Conservation (phyloP, 257 asterid genomes). For the Buddleja alternifolia region DNA sequence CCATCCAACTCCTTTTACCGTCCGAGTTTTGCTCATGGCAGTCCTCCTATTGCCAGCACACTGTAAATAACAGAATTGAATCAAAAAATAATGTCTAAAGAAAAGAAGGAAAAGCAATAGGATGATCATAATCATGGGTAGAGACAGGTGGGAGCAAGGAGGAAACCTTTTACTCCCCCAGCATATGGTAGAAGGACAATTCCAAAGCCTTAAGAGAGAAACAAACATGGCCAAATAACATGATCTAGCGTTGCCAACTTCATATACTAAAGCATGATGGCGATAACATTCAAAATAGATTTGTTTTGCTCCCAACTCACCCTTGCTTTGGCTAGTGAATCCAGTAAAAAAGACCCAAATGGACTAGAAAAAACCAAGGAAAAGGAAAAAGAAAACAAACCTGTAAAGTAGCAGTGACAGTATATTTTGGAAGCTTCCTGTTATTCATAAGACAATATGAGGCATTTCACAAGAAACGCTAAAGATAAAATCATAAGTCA, state of each 20-base stretch:
- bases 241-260: background rate
- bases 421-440: constrained; percentile 85
- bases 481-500: constrained; percentile 4
- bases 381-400: constrained; percentile 28
- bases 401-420: constrained; percentile 91
- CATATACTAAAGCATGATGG: background rate
- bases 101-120: constrained; percentile 2
- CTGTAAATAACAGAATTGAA: constrained; percentile 39
- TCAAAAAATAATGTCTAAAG: background rate
- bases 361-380: background rate
- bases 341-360: background rate
- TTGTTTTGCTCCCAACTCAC: background rate
- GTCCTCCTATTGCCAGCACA: constrained; percentile 99
- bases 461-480: background rate
- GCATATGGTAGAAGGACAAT: background rate
- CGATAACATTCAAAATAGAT: background rate
- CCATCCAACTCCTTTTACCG: constrained; percentile 98
- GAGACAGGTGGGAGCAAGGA: background rate
- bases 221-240: background rate
- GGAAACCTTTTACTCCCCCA: background rate
- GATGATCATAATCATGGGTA: background rate
- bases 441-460: constrained; percentile 29
- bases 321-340: constrained; percentile 13
- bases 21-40: constrained; percentile 83
- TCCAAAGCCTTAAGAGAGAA: background rate